Evolutionary conservation across 805 yeast species (phyloP).

Genomic region (Sungouiozyma ichnusensis): DNA sequence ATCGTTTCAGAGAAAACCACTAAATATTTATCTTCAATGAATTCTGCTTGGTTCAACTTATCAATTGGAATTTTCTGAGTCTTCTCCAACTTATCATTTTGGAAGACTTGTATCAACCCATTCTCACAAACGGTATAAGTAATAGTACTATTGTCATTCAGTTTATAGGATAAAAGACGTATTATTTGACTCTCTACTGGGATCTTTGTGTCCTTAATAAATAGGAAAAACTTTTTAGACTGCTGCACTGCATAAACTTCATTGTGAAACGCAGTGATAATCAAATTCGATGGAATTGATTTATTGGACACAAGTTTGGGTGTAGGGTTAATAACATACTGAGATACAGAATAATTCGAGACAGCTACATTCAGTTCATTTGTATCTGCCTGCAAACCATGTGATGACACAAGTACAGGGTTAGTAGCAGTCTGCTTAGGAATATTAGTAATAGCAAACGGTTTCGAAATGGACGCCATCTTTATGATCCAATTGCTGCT

Average conservation of each 20-base stretch:
- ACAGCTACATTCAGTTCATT: slow-evolving; percentile 27
- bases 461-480: slow-evolving; percentile 29
- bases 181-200: slow-evolving; percentile 4
- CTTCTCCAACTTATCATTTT: slow-evolving; percentile 1
- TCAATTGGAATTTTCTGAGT: slow-evolving; percentile 5
- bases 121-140: slow-evolving; percentile 19
- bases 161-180: slow-evolving; percentile 3
- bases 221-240: slow-evolving; percentile 5
- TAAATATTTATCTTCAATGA: slow-evolving; percentile 5
- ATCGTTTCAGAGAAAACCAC: slow-evolving; percentile 4
- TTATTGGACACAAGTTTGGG: slow-evolving; percentile 26
- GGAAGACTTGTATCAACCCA: slow-evolving; percentile 24
- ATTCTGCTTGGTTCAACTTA: slow-evolving; percentile 7
- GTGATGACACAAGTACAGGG: slow-evolving; percentile 7
- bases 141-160: slow-evolving; percentile 4
- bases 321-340: slow-evolving; percentile 28
- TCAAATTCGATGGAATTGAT: slow-evolving; percentile 27
- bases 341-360: slow-evolving; percentile 27
- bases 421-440: slow-evolving; percentile 18
- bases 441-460: slow-evolving; percentile 26
- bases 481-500: not conserved
- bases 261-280: slow-evolving; percentile 25
- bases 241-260: slow-evolving; percentile 6
- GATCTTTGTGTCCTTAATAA: slow-evolving; percentile 5
- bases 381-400: slow-evolving; percentile 10